A percentile compares a stretch with the other conserved stretches of the same genome.
These are phyloP conservation scores for Mycena haematopus DNA, from an alignment of 768 basidiomycete genomes.

Conservation along the genomic window DNA sequence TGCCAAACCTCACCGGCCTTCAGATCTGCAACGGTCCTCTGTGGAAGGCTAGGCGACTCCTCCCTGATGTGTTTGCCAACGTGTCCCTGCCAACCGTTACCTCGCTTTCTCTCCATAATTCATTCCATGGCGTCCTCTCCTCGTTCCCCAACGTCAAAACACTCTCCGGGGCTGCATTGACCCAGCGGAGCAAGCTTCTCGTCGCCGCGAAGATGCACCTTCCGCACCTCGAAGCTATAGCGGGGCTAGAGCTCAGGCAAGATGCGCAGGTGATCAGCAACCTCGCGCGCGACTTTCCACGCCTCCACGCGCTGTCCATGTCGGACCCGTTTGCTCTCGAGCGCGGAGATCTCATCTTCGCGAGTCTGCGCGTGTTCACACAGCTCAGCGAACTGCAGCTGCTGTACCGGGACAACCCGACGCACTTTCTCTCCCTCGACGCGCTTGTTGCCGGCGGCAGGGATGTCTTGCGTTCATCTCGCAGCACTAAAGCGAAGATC, in stretches of 20 bases:
- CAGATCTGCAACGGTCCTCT: slow-evolving; percentile 2
- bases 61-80: neutral
- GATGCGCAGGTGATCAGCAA: no score
- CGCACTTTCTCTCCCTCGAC: neutral
- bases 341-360: neutral
- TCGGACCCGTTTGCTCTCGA: neutral
- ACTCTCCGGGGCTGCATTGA: neutral
- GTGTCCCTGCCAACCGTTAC: neutral
- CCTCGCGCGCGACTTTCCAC: neutral
- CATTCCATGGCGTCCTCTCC: neutral
- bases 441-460: neutral
- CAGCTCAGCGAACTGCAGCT: slow-evolving; percentile 4
- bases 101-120: slow-evolving; percentile 1
- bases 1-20: slow-evolving; percentile 11
- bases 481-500: neutral
- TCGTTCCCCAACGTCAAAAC: slow-evolving; percentile 16
- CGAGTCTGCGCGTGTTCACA: neutral
- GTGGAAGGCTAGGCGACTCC: neutral
- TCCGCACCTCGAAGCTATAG: slow-evolving; percentile 3
- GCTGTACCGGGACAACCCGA: neutral
- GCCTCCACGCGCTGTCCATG: slow-evolving; percentile 9
- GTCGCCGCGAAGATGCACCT: neutral
- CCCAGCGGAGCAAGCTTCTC: neutral
- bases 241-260: neutral
- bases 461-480: neutral